Evolutionary conservation across 139 green algal genomes (phyloP), one percentile per base, ranked within the genome.

Genomic region (Limnomonas spitsbergensis): DNA sequence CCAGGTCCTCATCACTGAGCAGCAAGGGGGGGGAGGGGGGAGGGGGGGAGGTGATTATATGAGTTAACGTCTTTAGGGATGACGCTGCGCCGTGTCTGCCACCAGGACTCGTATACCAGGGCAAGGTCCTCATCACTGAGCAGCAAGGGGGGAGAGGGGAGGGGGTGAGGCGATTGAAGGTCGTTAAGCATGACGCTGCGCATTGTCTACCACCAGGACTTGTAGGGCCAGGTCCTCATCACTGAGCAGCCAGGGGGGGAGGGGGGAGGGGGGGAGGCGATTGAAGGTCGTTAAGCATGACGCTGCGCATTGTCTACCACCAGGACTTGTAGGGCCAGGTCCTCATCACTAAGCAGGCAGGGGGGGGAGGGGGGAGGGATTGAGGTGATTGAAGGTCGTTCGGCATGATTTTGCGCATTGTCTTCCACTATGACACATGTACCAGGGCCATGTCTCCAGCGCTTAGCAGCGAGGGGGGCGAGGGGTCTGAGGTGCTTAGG

Each of bases 161-260:
- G n/a, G n/a, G n/a, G n/a, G n/a, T n/a, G n/a, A n/a, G n/a, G n/a
- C n/a, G n/a, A n/a, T n/a, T n/a, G n/a, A n/a, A n/a, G n/a, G n/a
- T n/a, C n/a, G n/a, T n/a, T n/a, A n/a, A n/a, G 89, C 31, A 87
- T 86, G 27, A 87, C 68, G 68, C 68, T 74, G 35, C 68, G 35
- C 68, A 26, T n/a, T 32, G 68, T 74, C 68, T 74, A 47, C 68
- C 68, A 47, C 68, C 68, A 74, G 4, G 68, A 74, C 68, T 74
- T 32, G 24, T 53, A 74, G 68, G 35, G 20, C 9, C 7, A 74
- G 68, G 35, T 47, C 34, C 24, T 74, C 68, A 42, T 74, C 68
- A 32, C 68, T 61, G 47, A 61, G 47, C 20, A 61, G 14, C 14
- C 14, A n/a, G n/a, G n/a, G n/a, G n/a, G n/a, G n/a, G n/a, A n/a